phyloP scores from a whole-genome alignment of 768 basidiomycete genomes.

The Pisolithus microcarpus region DNA sequence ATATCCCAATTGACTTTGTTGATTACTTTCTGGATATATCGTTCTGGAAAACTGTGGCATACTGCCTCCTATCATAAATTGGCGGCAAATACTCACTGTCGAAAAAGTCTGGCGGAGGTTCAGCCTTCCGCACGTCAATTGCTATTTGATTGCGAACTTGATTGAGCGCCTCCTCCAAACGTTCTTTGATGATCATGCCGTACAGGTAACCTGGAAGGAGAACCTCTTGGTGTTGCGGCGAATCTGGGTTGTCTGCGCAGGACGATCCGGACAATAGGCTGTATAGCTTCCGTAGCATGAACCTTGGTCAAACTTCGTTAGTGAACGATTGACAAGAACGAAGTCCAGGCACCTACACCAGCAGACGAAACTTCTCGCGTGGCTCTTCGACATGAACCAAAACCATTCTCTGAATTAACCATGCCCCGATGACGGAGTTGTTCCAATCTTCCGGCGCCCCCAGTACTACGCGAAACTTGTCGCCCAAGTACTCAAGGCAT shows the following conservation, averaged over 20 bases:
- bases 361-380: conserved; percentile 90
- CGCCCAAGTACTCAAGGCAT: conserved; percentile 91
- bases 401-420: conserved; percentile 77
- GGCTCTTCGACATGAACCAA: conserved; percentile 84
- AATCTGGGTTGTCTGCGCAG: conserved; percentile 95
- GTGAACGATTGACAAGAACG: neutral
- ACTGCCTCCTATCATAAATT: neutral
- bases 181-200: conserved; percentile 97
- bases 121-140: conserved; percentile 69
- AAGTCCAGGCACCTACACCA: conserved; percentile 56
- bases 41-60: conserved; percentile 39
- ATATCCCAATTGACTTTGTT: conserved; percentile 85
- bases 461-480: conserved; percentile 92
- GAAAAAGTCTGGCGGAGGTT: conserved; percentile 73
- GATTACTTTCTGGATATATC: conserved; percentile 73
- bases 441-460: conserved; percentile 91
- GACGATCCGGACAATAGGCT: conserved; percentile 84
- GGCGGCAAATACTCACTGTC: conserved; percentile 53
- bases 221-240: conserved; percentile 97
- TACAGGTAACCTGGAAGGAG: conserved; percentile 89
- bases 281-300: conserved; percentile 96
- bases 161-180: conserved; percentile 83
- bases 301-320: conserved; percentile 42
- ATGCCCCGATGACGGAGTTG: conserved; percentile 71
- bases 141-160: conserved; percentile 62